Base-by-base conservation (phyloP, 176 grass and related monocot genomes). In the Pontederia crassipes region DNA sequence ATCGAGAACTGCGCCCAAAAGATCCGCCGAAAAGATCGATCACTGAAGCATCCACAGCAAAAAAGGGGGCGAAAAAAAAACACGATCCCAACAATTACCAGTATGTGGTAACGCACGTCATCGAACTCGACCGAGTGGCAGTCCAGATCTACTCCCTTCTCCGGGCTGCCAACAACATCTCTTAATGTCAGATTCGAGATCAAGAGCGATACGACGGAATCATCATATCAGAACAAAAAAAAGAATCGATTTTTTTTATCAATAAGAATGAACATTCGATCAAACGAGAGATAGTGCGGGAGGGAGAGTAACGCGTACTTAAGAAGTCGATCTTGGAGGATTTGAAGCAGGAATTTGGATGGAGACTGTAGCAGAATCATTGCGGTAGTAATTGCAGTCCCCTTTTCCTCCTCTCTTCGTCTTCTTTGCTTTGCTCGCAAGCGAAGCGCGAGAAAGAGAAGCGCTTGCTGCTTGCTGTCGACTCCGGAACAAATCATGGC, bases 341-440 rank as follows among this genome's bases (percentile, higher is more conserved):
- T 98, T 89, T 93, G 87, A 57, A 98, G 94, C 27, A 92, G 85
- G 65, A 98, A 98, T 72, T 88, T 79, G 27, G 94, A 98, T 53
- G 88, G 88, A 7, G 94, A 93, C 56, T 93, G 94, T 49, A 98
- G 94, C 28, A 98, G 74, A 69, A 98, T 98, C 94, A 98, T 98
- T 54, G 67, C 76, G 72, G 24, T 55, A 40, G 32, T 40, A 40
- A 40, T 40, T 40, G 32, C 32, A 40, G 18, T 60, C 27, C 64
- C 32, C 64, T 72, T n/a, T 29, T 69, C 28, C 78, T 45, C 16
- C 11, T 70, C 57, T 71, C 54, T n/a, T 47, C 24, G 57, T 0
- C 17, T 10, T 17, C 8, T 4, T 16, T 2, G 17, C 11, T 45
- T 28, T 13, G 13, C 8, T n/a, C 13, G 14, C 26, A 10, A 47